These are phyloP conservation scores for Bolboschoenus planiculmis DNA, from an alignment of 176 grass and related monocot species.

Conservation along the genomic window DNA sequence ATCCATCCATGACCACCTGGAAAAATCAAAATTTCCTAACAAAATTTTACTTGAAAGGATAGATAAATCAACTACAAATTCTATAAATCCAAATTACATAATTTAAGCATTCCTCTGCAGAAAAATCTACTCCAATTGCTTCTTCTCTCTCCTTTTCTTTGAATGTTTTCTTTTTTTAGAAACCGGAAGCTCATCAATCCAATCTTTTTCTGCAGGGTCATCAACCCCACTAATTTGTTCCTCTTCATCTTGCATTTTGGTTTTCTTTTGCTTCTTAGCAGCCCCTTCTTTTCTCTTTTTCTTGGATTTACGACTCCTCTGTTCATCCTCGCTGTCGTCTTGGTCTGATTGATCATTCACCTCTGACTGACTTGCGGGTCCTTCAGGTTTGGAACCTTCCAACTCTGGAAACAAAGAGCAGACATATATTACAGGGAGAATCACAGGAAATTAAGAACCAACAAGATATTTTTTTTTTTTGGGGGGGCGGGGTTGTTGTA, in stretches of 20 bases:
- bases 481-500: too few relatives aligned
- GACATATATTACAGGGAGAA: not conserved
- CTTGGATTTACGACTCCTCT: constrained; percentile 9
- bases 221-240: constrained; percentile 26
- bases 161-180: constrained; percentile 52
- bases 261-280: constrained; percentile 37
- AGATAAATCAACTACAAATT: not conserved
- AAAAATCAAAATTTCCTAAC: not conserved
- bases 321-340: constrained; percentile 33
- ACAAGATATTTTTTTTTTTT: not conserved
- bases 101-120: not conserved
- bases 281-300: constrained; percentile 18
- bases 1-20: not conserved
- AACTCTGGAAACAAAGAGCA: constrained; percentile 31
- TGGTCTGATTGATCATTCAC: constrained; percentile 26
- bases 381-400: constrained; percentile 32
- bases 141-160: constrained; percentile 39
- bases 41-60: not conserved
- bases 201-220: constrained; percentile 10
- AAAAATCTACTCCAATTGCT: constrained; percentile 20
- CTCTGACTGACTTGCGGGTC: constrained; percentile 11
- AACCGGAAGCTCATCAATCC: constrained; percentile 29
- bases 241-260: constrained; percentile 30
- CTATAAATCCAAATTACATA: not conserved
- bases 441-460: not conserved